Percentiles rank a stretch among this genome's conserved stretches.
phyloP scores from a whole-genome alignment of 305 asterid genomes.

The Rubia balearica region DNA sequence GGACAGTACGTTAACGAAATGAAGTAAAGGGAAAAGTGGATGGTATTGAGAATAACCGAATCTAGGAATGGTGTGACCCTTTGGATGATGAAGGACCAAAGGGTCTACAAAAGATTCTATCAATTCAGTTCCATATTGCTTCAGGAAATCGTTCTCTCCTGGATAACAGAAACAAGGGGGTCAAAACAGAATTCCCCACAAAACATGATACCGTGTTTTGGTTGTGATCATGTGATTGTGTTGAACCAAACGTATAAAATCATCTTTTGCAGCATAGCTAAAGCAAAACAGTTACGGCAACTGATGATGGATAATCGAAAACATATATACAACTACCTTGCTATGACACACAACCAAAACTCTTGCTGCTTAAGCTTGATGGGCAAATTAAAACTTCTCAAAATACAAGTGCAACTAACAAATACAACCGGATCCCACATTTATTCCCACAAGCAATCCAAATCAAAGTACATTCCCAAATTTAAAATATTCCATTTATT shows the following conservation, averaged over 20 bases:
- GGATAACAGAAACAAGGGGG: conserved; percentile 10
- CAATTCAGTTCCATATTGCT: conserved; percentile 53
- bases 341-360: not conserved
- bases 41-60: conserved; percentile 48
- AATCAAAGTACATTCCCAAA: not conserved
- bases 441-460: not conserved
- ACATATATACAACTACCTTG: not conserved
- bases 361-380: not conserved
- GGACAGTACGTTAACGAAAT: not conserved
- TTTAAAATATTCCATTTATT: not conserved
- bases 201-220: not conserved
- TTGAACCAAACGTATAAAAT: not conserved
- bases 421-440: not conserved
- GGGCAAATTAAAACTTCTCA: not conserved
- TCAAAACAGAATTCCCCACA: not conserved
- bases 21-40: not conserved
- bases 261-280: not conserved
- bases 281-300: not conserved
- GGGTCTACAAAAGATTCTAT: conserved; percentile 63
- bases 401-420: not conserved
- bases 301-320: not conserved
- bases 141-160: conserved; percentile 86
- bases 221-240: not conserved
- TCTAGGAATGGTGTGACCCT: conserved; percentile 86
- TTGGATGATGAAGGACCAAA: conserved; percentile 72